Percentiles rank a stretch among this genome's conserved stretches.
phyloP scores from a whole-genome alignment of 2,329 filamentous ascomycete genomes.

The Aphanoascus verrucosus region DNA sequence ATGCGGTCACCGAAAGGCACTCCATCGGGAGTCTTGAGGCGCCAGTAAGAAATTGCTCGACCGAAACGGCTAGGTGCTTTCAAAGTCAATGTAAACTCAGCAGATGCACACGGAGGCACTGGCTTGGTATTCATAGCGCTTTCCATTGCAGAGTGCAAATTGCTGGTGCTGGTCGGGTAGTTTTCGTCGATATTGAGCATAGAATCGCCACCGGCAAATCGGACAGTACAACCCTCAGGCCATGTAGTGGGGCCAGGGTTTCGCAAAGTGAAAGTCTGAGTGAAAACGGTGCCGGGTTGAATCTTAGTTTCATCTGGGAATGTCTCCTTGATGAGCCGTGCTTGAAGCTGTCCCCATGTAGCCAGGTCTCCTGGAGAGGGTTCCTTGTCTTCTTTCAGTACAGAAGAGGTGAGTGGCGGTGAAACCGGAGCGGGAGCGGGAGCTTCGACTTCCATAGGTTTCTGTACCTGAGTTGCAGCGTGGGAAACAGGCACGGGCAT shows the following conservation, averaged over 20 bases:
- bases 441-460: slow-evolving; percentile 23
- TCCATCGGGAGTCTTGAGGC: slow-evolving; percentile 70
- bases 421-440: background rate
- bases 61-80: slow-evolving; percentile 68
- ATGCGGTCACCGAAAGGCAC: slow-evolving; percentile 81
- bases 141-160: slow-evolving; percentile 68
- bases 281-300: slow-evolving; percentile 60
- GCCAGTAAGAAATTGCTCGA: slow-evolving; percentile 90
- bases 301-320: slow-evolving; percentile 68
- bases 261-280: slow-evolving; percentile 82
- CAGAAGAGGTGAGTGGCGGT: background rate
- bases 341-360: slow-evolving; percentile 35
- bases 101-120: slow-evolving; percentile 62
- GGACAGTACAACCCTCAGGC: slow-evolving; percentile 82
- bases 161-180: slow-evolving; percentile 64
- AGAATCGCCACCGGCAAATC: slow-evolving; percentile 86
- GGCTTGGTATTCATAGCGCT: slow-evolving; percentile 63
- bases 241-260: slow-evolving; percentile 71
- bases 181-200: slow-evolving; percentile 84
- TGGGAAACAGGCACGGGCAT: slow-evolving; percentile 40
- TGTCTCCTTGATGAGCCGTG: slow-evolving; percentile 65
- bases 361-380: background rate
- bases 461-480: slow-evolving; percentile 55
- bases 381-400: slow-evolving; percentile 17
- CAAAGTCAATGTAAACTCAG: slow-evolving; percentile 72